Evolutionary conservation across 345 rosid species (phyloP).

Genomic region (Microcos paniculata): DNA sequence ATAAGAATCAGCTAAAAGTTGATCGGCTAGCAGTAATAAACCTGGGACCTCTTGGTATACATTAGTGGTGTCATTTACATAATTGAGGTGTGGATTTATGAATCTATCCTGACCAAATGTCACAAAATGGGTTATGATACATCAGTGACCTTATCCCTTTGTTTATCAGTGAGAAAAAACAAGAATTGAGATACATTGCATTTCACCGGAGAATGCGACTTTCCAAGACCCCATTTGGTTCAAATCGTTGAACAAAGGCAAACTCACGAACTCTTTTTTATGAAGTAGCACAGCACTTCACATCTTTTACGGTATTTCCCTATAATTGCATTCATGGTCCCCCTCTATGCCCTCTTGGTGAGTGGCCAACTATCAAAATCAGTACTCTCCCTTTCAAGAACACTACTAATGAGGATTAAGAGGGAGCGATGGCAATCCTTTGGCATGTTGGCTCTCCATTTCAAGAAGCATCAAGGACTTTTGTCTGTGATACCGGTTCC

Average conservation of each 20-base stretch:
- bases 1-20: conserved; percentile 3
- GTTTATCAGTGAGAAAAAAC: conserved; percentile 13
- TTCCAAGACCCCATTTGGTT: conserved; percentile 24
- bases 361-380: conserved; percentile 23
- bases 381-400: conserved; percentile 5
- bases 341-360: conserved; percentile 22
- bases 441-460: conserved; percentile 96
- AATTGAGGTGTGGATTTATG: conserved; percentile 5
- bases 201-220: conserved; percentile 15
- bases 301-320: conserved; percentile 16
- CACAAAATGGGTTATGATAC: conserved; percentile 29
- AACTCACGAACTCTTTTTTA: conserved; percentile 22
- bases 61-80: conserved; percentile 30
- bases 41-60: conserved; percentile 18
- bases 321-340: conserved; percentile 26
- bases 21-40: conserved; percentile 3
- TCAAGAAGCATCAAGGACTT: conserved; percentile 89
- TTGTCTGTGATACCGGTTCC: conserved; percentile 90
- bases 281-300: conserved; percentile 18
- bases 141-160: conserved; percentile 19
- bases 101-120: conserved; percentile 16
- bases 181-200: conserved; percentile 30
- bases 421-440: conserved; percentile 79
- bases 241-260: conserved; percentile 27
- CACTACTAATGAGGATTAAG: conserved; percentile 51